Percentiles rank a stretch among this genome's conserved stretches.
Evolutionary conservation across 2,329 filamentous ascomycete species (phyloP).

Genomic region (Fusarium veterinarium): DNA sequence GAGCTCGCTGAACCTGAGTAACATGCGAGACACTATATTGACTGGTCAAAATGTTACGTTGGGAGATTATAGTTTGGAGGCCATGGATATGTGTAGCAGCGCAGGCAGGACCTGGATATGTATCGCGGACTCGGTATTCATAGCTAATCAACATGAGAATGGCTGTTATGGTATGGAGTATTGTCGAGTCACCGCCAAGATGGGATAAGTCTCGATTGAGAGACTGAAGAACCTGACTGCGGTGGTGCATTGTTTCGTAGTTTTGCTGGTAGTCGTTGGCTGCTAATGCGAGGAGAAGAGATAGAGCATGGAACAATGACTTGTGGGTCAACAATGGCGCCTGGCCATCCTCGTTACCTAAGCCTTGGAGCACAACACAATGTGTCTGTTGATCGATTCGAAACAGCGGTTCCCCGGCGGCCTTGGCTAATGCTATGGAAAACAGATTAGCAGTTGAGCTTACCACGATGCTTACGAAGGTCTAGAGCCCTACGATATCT

Average conservation of each 20-base stretch:
- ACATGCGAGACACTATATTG: neutral
- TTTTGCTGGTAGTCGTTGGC: neutral
- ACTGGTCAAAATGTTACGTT: neutral
- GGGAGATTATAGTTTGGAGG: neutral
- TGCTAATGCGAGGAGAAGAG: neutral
- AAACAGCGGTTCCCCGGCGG: conserved; percentile 1
- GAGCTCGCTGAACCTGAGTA: neutral
- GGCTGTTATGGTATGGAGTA: neutral
- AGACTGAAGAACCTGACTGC: neutral
- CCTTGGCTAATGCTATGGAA: neutral
- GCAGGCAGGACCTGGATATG: no score
- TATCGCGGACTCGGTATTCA: conserved; percentile 1
- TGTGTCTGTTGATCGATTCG: neutral
- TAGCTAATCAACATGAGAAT: conserved; percentile 5
- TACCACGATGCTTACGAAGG: fast-evolving
- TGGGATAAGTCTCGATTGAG: neutral
- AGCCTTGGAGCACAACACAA: neutral
- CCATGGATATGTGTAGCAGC: neutral
- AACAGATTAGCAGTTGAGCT: neutral
- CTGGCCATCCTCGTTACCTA: neutral
- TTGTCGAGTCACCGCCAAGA: fast-evolving
- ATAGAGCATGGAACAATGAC: neutral
- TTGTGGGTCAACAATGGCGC: neutral
- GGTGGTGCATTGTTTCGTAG: neutral
- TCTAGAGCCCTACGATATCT: neutral